These are phyloP conservation scores for Annulohypoxylon maeteangense DNA, from an alignment of 495 filamentous ascomycete genomes.

Conservation along the genomic window DNA sequence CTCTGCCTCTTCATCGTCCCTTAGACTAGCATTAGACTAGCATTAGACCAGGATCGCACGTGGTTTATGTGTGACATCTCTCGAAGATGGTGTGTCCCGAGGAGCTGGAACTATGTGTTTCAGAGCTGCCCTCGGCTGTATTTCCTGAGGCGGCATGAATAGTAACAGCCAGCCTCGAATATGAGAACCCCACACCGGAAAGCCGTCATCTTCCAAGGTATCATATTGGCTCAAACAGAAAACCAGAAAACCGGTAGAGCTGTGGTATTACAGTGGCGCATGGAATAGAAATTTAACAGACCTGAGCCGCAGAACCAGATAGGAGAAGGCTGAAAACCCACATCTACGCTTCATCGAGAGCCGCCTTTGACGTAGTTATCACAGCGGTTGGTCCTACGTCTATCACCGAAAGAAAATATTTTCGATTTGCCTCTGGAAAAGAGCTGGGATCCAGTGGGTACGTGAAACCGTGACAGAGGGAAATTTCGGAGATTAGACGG, in stretches of 20 bases:
- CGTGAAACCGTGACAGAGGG: background rate
- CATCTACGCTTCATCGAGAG: background rate
- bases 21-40: no score
- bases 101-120: conserved; percentile 13
- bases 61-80: conserved; percentile 9
- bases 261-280: conserved; percentile 10
- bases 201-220: background rate
- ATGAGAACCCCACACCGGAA: conserved; percentile 5
- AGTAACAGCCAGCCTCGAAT: conserved; percentile 11
- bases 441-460: conserved; percentile 2
- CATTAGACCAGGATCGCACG: background rate
- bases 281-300: conserved; percentile 3
- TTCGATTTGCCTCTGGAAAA: background rate
- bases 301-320: conserved; percentile 22
- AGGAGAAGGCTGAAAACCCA: conserved; percentile 10
- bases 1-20: conserved; percentile 5
- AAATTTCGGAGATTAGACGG: conserved; percentile 1
- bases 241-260: background rate
- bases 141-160: background rate
- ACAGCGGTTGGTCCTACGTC: background rate
- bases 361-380: background rate
- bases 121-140: conserved; percentile 15
- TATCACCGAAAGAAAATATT: conserved; percentile 3
- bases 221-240: background rate
- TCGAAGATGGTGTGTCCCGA: background rate